A percentile compares a stretch with the other conserved stretches of the same genome.
phyloP scores from a whole-genome alignment of 495 filamentous ascomycete species.

The Penicillium nucicola region DNA sequence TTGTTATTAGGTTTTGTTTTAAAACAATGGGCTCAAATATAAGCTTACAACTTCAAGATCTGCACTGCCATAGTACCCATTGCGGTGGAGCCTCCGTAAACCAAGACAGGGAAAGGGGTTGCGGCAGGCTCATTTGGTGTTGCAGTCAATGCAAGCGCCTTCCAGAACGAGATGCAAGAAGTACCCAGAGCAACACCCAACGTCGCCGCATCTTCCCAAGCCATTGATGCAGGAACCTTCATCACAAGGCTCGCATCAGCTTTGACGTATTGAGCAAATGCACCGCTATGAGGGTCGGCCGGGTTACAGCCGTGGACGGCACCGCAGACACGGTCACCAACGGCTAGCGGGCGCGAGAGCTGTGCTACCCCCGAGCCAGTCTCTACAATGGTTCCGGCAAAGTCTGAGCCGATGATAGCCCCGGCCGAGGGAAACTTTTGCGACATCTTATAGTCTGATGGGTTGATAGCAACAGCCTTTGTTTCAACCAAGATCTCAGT shows the following conservation, averaged over 20 bases:
- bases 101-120: not conserved
- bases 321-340: conserved; percentile 51
- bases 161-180: too few species aligned
- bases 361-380: not conserved
- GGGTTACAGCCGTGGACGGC: conserved; percentile 41
- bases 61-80: not conserved
- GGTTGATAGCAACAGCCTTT: not conserved
- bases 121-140: not conserved
- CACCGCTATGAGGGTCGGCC: conserved; percentile 37
- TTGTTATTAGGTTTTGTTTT: too few species aligned
- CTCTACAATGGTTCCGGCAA: not conserved
- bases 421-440: not conserved
- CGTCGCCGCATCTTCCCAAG: not conserved
- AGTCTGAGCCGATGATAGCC: not conserved
- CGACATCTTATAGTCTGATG: not conserved
- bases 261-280: conserved; percentile 46
- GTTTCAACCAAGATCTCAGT: not conserved
- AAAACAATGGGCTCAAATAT: too few species aligned
- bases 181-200: not conserved
- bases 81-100: not conserved
- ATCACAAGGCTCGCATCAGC: not conserved
- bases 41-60: not conserved
- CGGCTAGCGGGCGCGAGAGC: not conserved
- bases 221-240: not conserved
- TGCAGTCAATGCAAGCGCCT: not conserved